Conservation (phyloP, 768 basidiomycete species). For the Rhodocollybia butyracea region DNA sequence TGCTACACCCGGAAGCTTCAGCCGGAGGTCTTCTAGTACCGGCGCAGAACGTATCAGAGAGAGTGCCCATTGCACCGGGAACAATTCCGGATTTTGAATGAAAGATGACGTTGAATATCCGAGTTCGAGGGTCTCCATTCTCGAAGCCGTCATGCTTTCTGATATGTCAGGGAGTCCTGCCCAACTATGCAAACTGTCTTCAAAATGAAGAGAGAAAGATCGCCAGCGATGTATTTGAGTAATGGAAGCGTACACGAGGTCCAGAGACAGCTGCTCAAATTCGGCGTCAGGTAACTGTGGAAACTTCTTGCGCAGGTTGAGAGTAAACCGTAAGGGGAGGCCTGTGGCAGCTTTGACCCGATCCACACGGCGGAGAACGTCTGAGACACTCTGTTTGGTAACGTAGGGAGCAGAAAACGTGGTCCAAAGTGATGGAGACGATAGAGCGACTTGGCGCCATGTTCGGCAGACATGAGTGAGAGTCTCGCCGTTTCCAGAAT, state of each 20-base stretch:
- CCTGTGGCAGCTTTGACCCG: neutral
- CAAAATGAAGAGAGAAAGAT: neutral
- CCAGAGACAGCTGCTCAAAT: neutral
- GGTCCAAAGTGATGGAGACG: neutral
- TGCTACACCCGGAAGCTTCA: neutral
- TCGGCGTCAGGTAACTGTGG: neutral
- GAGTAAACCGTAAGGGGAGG: neutral
- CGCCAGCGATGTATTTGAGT: neutral
- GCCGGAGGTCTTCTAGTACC: neutral
- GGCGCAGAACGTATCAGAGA: neutral
- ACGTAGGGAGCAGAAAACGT: neutral
- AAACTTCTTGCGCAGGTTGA: neutral
- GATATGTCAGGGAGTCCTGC: neutral
- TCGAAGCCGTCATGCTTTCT: neutral
- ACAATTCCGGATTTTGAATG: neutral
- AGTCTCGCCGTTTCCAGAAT: neutral
- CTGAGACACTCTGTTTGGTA: neutral
- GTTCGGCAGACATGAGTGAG: constrained; percentile 2
- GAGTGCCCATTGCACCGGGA: neutral
- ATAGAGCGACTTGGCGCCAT: constrained; percentile 1
- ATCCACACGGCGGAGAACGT: neutral
- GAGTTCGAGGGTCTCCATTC: neutral
- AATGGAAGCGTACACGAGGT: neutral
- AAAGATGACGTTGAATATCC: too few relatives aligned
- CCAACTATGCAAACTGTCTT: neutral